phyloP scores from a whole-genome alignment of 2,329 filamentous ascomycete genomes.

The Calonectria fujianensis region DNA sequence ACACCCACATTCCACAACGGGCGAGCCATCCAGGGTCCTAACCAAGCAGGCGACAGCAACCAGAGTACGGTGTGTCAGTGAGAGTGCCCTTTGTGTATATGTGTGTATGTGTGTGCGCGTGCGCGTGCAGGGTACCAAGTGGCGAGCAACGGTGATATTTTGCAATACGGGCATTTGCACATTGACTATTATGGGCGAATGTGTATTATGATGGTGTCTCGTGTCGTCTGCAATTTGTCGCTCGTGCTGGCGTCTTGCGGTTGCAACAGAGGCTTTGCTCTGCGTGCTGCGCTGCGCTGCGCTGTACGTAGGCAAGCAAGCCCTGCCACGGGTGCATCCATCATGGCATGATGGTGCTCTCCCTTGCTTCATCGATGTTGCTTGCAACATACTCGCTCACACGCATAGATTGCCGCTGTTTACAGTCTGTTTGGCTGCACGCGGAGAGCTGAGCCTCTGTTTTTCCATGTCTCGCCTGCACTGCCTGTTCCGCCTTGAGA shows the following conservation, averaged over 20 bases:
- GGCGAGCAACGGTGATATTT: constrained; percentile 22
- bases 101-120: neutral
- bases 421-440: neutral
- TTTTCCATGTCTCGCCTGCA: constrained; percentile 39
- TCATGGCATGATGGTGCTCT: constrained; percentile 30
- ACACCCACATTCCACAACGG: constrained; percentile 36
- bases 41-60: constrained; percentile 19
- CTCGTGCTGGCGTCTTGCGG: constrained; percentile 20
- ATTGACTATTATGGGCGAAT: constrained; percentile 20
- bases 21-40: constrained; percentile 2
- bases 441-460: constrained; percentile 33
- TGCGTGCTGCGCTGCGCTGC: neutral
- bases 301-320: neutral
- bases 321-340: constrained; percentile 25
- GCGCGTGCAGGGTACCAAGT: constrained; percentile 16
- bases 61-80: constrained; percentile 12
- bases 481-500: constrained; percentile 31
- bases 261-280: constrained; percentile 14
- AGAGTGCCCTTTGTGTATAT: neutral
- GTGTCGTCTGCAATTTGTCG: constrained; percentile 19
- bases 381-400: constrained; percentile 9
- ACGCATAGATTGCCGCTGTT: neutral
- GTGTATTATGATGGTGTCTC: constrained; percentile 21
- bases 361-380: constrained; percentile 32
- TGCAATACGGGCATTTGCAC: constrained; percentile 30